Conservation (phyloP, 768 basidiomycete species). For the Pholiota molesta region DNA sequence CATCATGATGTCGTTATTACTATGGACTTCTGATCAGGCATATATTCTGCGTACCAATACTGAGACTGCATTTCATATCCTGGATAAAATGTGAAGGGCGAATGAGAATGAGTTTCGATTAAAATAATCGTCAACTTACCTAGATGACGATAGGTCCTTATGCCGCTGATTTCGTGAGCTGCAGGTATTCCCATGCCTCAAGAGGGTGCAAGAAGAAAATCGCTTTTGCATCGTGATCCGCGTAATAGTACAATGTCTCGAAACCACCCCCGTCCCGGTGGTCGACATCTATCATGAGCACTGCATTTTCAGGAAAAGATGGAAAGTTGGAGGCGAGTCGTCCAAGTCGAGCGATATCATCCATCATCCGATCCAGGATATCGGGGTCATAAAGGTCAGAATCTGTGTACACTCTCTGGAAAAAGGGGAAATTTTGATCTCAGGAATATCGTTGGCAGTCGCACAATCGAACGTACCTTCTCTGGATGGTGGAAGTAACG, state of each 20-base stretch:
- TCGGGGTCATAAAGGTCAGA: constrained; percentile 46
- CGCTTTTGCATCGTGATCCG: constrained; percentile 43
- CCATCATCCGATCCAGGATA: constrained; percentile 34
- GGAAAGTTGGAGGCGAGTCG: constrained; percentile 24
- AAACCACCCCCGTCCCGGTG: constrained; percentile 18
- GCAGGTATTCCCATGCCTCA: constrained; percentile 32
- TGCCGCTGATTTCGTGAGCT: constrained; percentile 38
- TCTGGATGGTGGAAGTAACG: constrained; percentile 56
- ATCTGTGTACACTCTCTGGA: constrained; percentile 57
- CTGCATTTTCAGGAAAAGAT: constrained; percentile 34
- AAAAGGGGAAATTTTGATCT: background rate
- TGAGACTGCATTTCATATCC: constrained; percentile 42
- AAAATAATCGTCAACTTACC: constrained; percentile 30
- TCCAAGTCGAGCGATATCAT: constrained; percentile 34
- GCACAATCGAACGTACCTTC: constrained; percentile 36
- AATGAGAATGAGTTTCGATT: background rate
- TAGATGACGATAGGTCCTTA: constrained; percentile 38
- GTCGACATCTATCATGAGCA: constrained; percentile 50
- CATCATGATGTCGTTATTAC: background rate
- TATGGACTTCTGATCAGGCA: too few relatives aligned
- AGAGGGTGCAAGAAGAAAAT: constrained; percentile 59
- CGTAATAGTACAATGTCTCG: constrained; percentile 35
- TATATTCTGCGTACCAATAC: constrained; percentile 37
- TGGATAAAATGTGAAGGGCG: constrained; percentile 13
- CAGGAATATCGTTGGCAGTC: background rate